Evolutionary conservation across 2,329 filamentous ascomycete genomes (phyloP), one percentile per base, ranked within the genome.

Genomic region (Diplodia intermedia): DNA sequence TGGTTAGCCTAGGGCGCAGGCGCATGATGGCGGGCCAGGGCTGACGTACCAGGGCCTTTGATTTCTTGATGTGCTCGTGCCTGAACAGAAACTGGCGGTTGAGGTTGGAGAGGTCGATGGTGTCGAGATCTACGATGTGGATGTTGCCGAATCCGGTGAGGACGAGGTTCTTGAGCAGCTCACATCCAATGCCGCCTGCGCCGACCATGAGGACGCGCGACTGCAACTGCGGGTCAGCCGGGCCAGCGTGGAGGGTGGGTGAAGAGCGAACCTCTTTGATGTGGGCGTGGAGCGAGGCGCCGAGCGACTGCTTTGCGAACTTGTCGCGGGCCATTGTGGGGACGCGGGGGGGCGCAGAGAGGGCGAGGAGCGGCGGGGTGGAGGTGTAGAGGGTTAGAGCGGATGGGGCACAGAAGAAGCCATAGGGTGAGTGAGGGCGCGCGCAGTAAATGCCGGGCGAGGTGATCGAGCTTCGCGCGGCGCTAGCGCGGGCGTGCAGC

Each of bases 11-110:
- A 7, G 18, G 12, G 12, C 9, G 12, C 38, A 23, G n/a, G 29
- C 5, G 26, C 4, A 7, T 5, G 43, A 43, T 54, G 69, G 8
- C 12, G 4, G 33, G 12, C 4, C 3, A 26, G n/a, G n/a, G 12
- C 65, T 2, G 56, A 81, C 88, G 71, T 84, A 95, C 94, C 81
- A 97, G 81, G 63, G 95, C 94, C 78, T 99, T 99, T 1, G 94
- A 89, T 79, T 97, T 97, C 81, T 97, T 98, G 81, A 99, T 98
- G 76, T 99, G 95, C 78, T 98, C 94, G 75, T 94, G 91, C 70
- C 94, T 88, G 80, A 99, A 99, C 57, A 99, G 89, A 75, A 99
- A 99, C 79, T 99, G 95, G 67, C 95, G 91, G 75, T 99, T 99
- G 62, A 99, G 86, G 77, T 99, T 99, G 82, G 93, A 97, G 26